Evolutionary conservation across 2,329 filamentous ascomycete genomes (phyloP), one percentile per base, ranked within the genome.

Genomic region (Zymoseptoria crescenta): DNA sequence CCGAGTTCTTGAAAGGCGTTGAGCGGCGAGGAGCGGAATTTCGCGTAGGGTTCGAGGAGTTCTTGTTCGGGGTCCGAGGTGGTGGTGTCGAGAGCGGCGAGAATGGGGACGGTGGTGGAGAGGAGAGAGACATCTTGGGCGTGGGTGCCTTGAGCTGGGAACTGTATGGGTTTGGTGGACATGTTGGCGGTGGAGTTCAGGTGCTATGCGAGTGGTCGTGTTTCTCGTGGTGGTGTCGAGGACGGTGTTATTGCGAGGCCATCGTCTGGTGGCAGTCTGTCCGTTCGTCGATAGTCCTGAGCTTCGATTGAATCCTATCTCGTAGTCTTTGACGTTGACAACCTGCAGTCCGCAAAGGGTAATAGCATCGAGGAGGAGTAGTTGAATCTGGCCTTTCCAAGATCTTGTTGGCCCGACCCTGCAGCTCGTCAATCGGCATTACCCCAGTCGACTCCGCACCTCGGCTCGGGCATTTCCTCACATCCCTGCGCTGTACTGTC

Each of bases 1-100:
- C 89, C 94, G 35, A 99, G 87, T 78, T 99, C 94, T 66, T 91
- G 90, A 29, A 97, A 84, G 73, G 97, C 97, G 64, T 91, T 81
- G 64, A 87, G 77, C 1, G 85, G 85, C 57, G 83, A 81, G 58
- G 87, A 77, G 59, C 93, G 86, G 74, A 97, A 96, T 52, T 91
- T 88, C 54, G 89, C 88, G 81, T 94, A 94, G 70, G 92, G 85
- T 73, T 87, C 85, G 77, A 93, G 86, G 66, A 92, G 77, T 20
- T 86, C 85, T 70, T 87, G 82, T 67, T 91, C 88, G 13, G 35
- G 35, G 35, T 45, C 35, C 10, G 35, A 13, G 35, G 35, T 13
- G 35, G 35, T 13, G 35, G 79, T 72, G 57, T 76, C 72, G 29
- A 80, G 72, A 50, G 73, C 66, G 65, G 77, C 73, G 61, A 75